These are phyloP conservation scores for Kodamaea hsintzibuensis DNA, from an alignment of 805 yeast genomes.

Conservation along the genomic window DNA sequence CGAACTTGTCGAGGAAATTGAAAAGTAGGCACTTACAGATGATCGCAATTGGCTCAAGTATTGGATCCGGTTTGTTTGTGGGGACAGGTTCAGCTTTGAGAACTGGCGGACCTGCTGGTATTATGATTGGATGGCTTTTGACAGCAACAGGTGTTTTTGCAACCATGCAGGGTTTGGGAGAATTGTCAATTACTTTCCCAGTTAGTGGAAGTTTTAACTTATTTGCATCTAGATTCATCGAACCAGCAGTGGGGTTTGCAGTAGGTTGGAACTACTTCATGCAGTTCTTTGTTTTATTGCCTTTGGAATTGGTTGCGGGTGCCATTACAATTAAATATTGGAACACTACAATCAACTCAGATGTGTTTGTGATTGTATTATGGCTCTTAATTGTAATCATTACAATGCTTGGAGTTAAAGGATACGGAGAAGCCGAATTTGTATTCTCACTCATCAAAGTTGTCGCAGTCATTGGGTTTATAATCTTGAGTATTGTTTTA, in stretches of 20 bases:
- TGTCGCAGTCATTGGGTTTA: conserved; percentile 48
- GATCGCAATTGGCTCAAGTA: conserved; percentile 72
- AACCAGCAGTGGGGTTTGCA: conserved; percentile 59
- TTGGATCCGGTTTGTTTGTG: conserved; percentile 62
- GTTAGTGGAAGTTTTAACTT: conserved; percentile 54
- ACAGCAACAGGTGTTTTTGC: conserved; percentile 25
- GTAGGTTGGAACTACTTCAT: conserved; percentile 54
- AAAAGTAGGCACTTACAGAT: conserved; percentile 55
- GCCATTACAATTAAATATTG: conserved; percentile 60
- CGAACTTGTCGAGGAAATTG: conserved; percentile 34
- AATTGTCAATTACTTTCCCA: conserved; percentile 53
- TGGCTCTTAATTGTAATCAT: conserved; percentile 47
- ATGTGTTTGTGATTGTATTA: conserved; percentile 60
- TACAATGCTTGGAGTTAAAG: conserved; percentile 53
- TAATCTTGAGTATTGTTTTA: conserved; percentile 53
- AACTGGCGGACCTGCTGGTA: conserved; percentile 34
- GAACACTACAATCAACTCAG: conserved; percentile 52
- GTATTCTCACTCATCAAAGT: conserved; percentile 49
- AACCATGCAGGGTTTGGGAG: conserved; percentile 47
- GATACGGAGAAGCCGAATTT: conserved; percentile 60
- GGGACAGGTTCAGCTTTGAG: conserved; percentile 46
- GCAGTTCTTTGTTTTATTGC: conserved; percentile 57
- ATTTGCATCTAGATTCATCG: conserved; percentile 53
- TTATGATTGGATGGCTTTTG: conserved; percentile 29
- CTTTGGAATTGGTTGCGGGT: conserved; percentile 61